Base-by-base conservation (phyloP, 441 rosid species). In the Jatropha podagrica region DNA sequence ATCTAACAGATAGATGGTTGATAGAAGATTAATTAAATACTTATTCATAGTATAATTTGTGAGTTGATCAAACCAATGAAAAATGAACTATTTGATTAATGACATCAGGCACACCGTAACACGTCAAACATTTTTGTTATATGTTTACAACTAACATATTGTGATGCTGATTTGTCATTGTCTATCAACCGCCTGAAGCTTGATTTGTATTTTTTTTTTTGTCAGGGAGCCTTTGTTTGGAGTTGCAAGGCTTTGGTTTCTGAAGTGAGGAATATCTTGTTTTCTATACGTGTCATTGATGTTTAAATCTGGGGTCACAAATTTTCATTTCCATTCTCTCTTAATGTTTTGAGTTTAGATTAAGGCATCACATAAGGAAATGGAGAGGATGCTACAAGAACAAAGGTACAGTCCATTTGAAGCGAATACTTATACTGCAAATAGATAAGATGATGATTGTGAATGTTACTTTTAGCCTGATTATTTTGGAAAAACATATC, bases 141-240 rank as follows among this genome's bases (percentile, higher is more conserved):
- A 60, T 74, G 41, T 14, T 52, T 55, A 5, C 40, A 65, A 7
- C 44, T 74, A 44, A 40, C 55, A 54, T 56, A 7, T 44, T 67
- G 76, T 64, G n/a, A 13, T n/a, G 49, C 15, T 66, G 64, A 61
- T 69, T 65, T 20, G 26, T 63, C n/a, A 27, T 73, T 68, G 10
- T 74, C 26, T 44, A 54, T 0, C 73, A 72, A 54, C 76, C n/a
- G 15, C 63, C 72, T 76, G 51, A 77, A 48, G 68, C 52, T 76
- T 82, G n/a, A 10, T 62, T 79, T 76, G 11, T 66, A 51, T 41
- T 23, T 32, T 15, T 23, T 32, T 15, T 48, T 37, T 65, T 75
- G 68, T 23, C 77, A 92, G 98, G 98, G 98, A 80, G 97, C 97
- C 81, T 95, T 85, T 84, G 65, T 95, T 38, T 95, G 98, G 98